Evolutionary conservation across 2,329 filamentous ascomycete species (phyloP).

Genomic region (Fusarium sp.): DNA sequence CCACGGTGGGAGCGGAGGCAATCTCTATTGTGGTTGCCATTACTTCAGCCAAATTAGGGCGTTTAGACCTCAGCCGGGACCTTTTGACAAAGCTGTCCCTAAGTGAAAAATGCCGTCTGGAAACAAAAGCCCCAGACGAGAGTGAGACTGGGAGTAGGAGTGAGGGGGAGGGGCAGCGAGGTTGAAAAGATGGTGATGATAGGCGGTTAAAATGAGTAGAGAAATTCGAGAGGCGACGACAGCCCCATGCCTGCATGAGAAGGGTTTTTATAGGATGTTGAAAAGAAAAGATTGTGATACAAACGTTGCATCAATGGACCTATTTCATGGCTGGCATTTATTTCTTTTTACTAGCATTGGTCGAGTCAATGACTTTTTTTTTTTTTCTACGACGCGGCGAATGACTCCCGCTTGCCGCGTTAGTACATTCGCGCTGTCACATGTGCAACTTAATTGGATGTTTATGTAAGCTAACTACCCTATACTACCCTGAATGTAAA

Average conservation of each 20-base stretch:
- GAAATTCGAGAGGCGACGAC: conserved; percentile 36
- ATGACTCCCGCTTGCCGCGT: conserved; percentile 36
- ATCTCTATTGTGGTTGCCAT: conserved; percentile 85
- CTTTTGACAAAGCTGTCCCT: too few species aligned
- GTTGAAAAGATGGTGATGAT: background rate
- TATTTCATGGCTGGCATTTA: conserved; percentile 8
- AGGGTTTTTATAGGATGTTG: background rate
- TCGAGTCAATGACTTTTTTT: conserved; percentile 32
- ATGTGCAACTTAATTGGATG: conserved; percentile 16
- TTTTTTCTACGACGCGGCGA: conserved; percentile 35
- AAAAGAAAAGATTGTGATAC: background rate
- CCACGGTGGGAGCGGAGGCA: conserved; percentile 84
- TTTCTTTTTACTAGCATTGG: background rate
- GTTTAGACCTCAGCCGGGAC: background rate
- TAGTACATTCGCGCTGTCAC: conserved; percentile 37
- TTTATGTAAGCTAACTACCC: conserved; percentile 13
- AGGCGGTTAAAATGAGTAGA: conserved; percentile 27
- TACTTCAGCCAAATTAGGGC: background rate
- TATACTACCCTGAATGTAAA: background rate
- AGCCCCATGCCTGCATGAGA: conserved; percentile 51
- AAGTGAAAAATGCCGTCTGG: conserved; percentile 2
- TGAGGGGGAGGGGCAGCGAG: background rate
- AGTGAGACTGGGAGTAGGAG: background rate
- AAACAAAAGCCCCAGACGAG: conserved; percentile 3
- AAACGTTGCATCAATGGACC: conserved; percentile 8